Base-by-base conservation (phyloP, 768 basidiomycete species). In the Leccinum sublutescens region DNA sequence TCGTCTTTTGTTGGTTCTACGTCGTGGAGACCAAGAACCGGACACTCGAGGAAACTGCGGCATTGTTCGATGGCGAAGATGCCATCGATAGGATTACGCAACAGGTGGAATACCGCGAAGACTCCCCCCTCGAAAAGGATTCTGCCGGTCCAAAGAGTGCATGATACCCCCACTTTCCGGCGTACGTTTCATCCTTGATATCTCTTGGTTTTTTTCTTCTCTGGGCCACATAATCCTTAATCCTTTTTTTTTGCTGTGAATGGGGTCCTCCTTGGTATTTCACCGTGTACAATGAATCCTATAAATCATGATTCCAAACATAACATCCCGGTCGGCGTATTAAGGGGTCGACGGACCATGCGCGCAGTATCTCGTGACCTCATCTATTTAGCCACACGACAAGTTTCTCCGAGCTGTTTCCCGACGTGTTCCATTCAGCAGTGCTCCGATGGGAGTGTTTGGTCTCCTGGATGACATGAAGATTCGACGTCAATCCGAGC, bases 41-140 rank as follows among this genome's bases (percentile, higher is more conserved):
- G 60, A 84, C 88, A 17, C 80, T 92, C 63, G 89, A 92, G 71
- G 90, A 92, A 77, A 91, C 89, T n/a, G 86, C 89, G 9, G 86
- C 81, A 36, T 71, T 92, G 54, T 92, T 92, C 78, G 89, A 92
- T 64, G 89, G 88, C 40, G 82, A 85, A 11, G 81, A 83, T 1
- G 82, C 77, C 23, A 68, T 80, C 25, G 65, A 73, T 11, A 65
- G 62, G 54, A 75, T 81, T n/a, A 40, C 70, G 4, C 71, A 63
- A 38, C 66, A 60, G 25, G 72, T 67, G 33, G 67, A 68, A 1
- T 36, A 57, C 25, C 62, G 52, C 10, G 63, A 66, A 19, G 67
- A 66, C 17, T n/a, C 27, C 19, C 4, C 31, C 4, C 38, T 50
- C 29, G 70, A 73, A 58, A 74, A 73, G 52, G 51, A 4, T 53